These are phyloP conservation scores for Tanacetum coccineum DNA, from an alignment of 129 eudicot species.

Conservation along the genomic window DNA sequence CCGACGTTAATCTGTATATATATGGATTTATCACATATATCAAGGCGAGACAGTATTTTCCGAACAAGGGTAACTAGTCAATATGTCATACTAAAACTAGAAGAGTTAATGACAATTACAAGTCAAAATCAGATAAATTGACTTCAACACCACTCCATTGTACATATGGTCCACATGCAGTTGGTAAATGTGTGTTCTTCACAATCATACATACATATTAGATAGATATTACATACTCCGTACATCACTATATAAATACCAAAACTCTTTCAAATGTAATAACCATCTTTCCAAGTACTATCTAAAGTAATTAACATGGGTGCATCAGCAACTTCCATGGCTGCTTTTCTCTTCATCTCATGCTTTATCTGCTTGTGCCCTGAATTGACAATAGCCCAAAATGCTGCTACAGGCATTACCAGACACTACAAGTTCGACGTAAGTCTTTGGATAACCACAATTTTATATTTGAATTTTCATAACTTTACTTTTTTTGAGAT, in stretches of 20 bases:
- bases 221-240: too few species aligned
- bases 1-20: too few species aligned
- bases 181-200: slow-evolving; percentile 35
- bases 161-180: too few species aligned
- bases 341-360: slow-evolving; percentile 25
- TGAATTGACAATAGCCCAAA: slow-evolving; percentile 25
- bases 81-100: background rate
- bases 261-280: background rate
- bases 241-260: too few species aligned
- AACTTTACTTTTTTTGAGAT: background rate
- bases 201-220: slow-evolving; percentile 19
- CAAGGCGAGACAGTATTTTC: too few species aligned
- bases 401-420: slow-evolving; percentile 27
- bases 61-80: too few species aligned
- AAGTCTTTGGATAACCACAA: slow-evolving; percentile 15
- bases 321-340: slow-evolving; percentile 21
- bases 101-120: slow-evolving; percentile 5
- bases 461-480: too few species aligned
- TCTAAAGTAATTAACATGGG: slow-evolving; percentile 24
- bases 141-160: too few species aligned
- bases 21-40: too few species aligned
- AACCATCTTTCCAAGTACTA: slow-evolving; percentile 1
- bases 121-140: too few species aligned
- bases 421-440: slow-evolving; percentile 65
- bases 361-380: slow-evolving; percentile 29